Conservation (phyloP, 257 asterid genomes). For the Misopates orontium region DNA sequence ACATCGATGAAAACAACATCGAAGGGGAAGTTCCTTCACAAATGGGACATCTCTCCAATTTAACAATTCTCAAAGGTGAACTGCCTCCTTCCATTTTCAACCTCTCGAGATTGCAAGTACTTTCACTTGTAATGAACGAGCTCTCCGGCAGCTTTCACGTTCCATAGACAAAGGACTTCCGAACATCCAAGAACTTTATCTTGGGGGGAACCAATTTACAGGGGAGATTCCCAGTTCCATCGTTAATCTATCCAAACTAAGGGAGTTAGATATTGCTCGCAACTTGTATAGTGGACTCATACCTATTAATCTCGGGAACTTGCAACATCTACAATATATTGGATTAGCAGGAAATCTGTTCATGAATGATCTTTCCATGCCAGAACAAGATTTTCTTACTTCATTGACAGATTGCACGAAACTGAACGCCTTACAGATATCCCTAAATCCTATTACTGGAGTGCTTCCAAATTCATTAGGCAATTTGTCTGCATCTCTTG, state of each 20-base stretch:
- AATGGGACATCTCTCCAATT: slow-evolving; percentile 2
- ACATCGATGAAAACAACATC: not conserved
- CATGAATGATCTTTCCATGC: slow-evolving; percentile 5
- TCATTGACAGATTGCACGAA: slow-evolving; percentile 17
- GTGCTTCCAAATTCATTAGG: slow-evolving; percentile 26
- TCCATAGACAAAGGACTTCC: slow-evolving; percentile 18
- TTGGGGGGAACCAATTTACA: slow-evolving; percentile 4
- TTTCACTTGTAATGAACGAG: not conserved
- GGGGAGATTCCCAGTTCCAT: slow-evolving; percentile 27
- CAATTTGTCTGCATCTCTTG: slow-evolving; percentile 22
- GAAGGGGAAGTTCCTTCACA: slow-evolving; percentile 19
- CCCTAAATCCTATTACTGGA: slow-evolving; percentile 7
- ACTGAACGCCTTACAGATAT: not conserved
- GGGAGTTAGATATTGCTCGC: not conserved
- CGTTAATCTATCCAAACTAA: slow-evolving; percentile 22
- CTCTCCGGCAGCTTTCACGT: slow-evolving; percentile 17
- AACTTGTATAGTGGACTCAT: slow-evolving; percentile 23
- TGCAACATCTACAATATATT: slow-evolving; percentile 16
- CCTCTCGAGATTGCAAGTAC: slow-evolving; percentile 16
- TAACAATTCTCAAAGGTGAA: slow-evolving; percentile 9
- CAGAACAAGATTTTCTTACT: slow-evolving; percentile 14
- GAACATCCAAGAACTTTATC: slow-evolving; percentile 8
- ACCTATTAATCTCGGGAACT: slow-evolving; percentile 19
- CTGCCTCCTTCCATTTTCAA: slow-evolving; percentile 27
- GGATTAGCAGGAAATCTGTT: not conserved